Percentiles rank a stretch among this genome's conserved stretches.
These are phyloP conservation scores for Sapria himalayana DNA, from an alignment of 345 rosid genomes.

Conservation along the genomic window DNA sequence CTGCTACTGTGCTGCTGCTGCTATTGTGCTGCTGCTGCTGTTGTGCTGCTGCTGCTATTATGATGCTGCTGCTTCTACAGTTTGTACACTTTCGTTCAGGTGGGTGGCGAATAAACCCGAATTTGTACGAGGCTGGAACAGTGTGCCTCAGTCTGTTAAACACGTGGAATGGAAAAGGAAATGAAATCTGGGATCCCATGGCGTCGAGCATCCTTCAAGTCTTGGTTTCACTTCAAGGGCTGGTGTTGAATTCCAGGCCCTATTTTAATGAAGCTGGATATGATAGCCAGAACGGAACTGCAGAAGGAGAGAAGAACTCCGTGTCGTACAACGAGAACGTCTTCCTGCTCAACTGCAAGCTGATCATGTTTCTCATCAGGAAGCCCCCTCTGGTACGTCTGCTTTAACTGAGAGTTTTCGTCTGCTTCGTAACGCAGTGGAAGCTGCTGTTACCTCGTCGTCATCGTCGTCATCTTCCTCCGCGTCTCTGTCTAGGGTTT, in stretches of 20 bases:
- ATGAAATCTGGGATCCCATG: conserved; percentile 86
- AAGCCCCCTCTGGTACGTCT: conserved; percentile 87
- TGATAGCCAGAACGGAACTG: conserved; percentile 81
- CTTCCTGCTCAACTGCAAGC: conserved; percentile 82
- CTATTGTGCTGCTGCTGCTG: too few relatives aligned
- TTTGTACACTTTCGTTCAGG: conserved; percentile 93
- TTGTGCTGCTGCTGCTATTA: too few relatives aligned
- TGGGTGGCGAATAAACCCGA: conserved; percentile 94
- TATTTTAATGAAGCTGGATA: conserved; percentile 99
- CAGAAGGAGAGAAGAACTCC: conserved; percentile 94
- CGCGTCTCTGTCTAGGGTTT: conserved; percentile 55
- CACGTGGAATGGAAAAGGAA: conserved; percentile 94
- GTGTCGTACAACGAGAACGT: conserved; percentile 80
- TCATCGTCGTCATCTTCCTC: too few relatives aligned
- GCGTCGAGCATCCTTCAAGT: conserved; percentile 98
- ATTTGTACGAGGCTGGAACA: conserved; percentile 87
- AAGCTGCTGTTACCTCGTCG: too few relatives aligned
- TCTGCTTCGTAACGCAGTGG: too few relatives aligned
- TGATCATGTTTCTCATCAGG: conserved; percentile 81
- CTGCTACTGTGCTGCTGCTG: too few relatives aligned
- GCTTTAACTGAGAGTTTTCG: too few relatives aligned
- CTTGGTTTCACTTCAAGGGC: conserved; percentile 88
- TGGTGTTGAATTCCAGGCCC: conserved; percentile 87
- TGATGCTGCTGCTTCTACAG: conserved; percentile 26
- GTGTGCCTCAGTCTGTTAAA: conserved; percentile 96